Evolutionary conservation across 257 asterid species (phyloP).

Genomic region (Parsonsia alboflavescens): DNA sequence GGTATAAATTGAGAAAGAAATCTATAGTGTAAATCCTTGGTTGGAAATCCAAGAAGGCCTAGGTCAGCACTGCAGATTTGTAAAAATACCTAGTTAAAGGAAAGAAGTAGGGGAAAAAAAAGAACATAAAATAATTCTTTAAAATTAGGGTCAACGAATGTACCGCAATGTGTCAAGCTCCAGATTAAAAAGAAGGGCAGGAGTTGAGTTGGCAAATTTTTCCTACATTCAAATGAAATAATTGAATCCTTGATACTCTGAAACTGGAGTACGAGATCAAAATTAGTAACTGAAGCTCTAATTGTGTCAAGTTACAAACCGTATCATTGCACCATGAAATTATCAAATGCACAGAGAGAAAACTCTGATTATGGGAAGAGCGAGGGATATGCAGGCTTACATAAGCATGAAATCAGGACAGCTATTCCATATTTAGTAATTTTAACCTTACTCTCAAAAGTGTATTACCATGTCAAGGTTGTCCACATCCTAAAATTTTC

Average conservation of each 20-base stretch:
- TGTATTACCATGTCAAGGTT: not conserved
- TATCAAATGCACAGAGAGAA: not conserved
- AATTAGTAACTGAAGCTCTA: not conserved
- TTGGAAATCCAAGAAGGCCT: constrained; percentile 83
- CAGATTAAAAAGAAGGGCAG: constrained; percentile 85
- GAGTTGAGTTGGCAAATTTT: constrained; percentile 59
- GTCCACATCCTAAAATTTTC: not conserved
- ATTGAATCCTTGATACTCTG: not conserved
- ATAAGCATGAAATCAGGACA: not conserved
- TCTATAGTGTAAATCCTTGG: constrained; percentile 73
- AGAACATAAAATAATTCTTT: no score
- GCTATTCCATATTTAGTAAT: not conserved
- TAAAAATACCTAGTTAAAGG: constrained; percentile 11
- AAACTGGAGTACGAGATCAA: not conserved
- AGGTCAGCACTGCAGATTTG: constrained; percentile 80
- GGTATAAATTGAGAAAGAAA: constrained; percentile 87
- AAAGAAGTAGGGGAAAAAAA: no score
- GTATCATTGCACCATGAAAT: not conserved
- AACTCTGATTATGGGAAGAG: not conserved
- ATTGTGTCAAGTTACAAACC: not conserved
- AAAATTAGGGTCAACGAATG: constrained; percentile 8
- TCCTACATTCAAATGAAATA: constrained; percentile 47
- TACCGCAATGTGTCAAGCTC: constrained; percentile 95
- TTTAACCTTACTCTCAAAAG: not conserved
- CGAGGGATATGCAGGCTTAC: not conserved